A percentile compares a stretch with the other conserved stretches of the same genome.
These are phyloP conservation scores for Ailanthus altissimus DNA, from an alignment of 345 rosid genomes.

Conservation along the genomic window DNA sequence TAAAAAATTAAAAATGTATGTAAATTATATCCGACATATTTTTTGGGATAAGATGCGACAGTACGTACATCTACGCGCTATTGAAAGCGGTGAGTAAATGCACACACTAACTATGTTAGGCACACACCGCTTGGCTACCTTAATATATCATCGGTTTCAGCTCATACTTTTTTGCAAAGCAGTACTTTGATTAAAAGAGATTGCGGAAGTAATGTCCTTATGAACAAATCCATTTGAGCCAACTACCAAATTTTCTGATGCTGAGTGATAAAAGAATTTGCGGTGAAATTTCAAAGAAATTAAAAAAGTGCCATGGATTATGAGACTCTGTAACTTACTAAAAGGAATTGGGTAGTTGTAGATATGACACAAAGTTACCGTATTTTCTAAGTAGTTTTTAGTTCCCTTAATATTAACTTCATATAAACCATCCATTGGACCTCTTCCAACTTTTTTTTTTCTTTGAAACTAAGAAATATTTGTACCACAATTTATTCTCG, in stretches of 20 bases:
- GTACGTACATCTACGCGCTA: too few species aligned
- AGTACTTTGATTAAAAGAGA: not conserved
- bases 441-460: slow-evolving; percentile 13
- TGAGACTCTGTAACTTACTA: not conserved
- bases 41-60: too few species aligned
- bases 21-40: too few species aligned
- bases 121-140: too few species aligned
- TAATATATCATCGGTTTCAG: not conserved
- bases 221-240: not conserved
- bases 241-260: not conserved
- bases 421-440: not conserved
- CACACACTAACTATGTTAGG: too few species aligned
- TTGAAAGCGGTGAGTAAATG: too few species aligned
- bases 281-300: not conserved
- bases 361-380: slow-evolving; percentile 16
- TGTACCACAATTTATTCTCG: too few species aligned
- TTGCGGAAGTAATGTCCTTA: not conserved
- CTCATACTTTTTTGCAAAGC: not conserved
- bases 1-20: too few species aligned
- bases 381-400: slow-evolving; percentile 15
- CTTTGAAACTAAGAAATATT: slow-evolving; percentile 27
- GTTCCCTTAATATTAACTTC: not conserved
- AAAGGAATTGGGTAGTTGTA: not conserved
- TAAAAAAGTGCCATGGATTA: not conserved
- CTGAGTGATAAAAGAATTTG: not conserved